phyloP scores from a whole-genome alignment of 495 filamentous ascomycete genomes.

The Tuber magnatum region DNA sequence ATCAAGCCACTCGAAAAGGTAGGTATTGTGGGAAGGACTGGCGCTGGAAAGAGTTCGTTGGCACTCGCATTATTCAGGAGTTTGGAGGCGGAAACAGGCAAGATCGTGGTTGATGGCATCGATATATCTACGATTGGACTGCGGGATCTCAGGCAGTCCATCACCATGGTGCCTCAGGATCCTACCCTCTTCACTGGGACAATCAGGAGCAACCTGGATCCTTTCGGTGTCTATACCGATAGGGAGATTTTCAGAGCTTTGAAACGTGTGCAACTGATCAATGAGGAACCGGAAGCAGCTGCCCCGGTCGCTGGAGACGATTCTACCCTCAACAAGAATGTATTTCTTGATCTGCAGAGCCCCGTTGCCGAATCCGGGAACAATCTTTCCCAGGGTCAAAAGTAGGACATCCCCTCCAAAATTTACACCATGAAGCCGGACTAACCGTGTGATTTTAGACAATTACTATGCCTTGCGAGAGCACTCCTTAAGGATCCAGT shows the following conservation, averaged over 20 bases:
- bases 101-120: slow-evolving; percentile 82
- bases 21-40: slow-evolving; percentile 92
- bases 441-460: slow-evolving; percentile 47
- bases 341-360: slow-evolving; percentile 81
- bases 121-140: slow-evolving; percentile 85
- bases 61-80: slow-evolving; percentile 93
- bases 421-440: neutral
- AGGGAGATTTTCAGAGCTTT: slow-evolving; percentile 84
- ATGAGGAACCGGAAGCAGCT: slow-evolving; percentile 48
- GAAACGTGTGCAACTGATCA: slow-evolving; percentile 84
- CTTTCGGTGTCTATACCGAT: slow-evolving; percentile 84
- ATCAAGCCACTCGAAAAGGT: slow-evolving; percentile 85
- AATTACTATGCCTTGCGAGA: slow-evolving; percentile 90
- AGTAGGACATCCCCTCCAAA: slow-evolving; percentile 18
- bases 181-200: slow-evolving; percentile 96
- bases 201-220: slow-evolving; percentile 89
- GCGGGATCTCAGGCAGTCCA: slow-evolving; percentile 80
- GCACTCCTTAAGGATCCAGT: slow-evolving; percentile 86
- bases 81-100: slow-evolving; percentile 85
- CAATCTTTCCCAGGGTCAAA: slow-evolving; percentile 93
- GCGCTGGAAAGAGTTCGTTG: slow-evolving; percentile 94
- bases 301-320: slow-evolving; percentile 37
- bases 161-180: slow-evolving; percentile 98
- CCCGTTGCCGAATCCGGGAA: slow-evolving; percentile 84
- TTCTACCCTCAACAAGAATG: slow-evolving; percentile 69